Base-by-base conservation (phyloP, 495 filamentous ascomycete species). In the Sphaerosporella brunnea region DNA sequence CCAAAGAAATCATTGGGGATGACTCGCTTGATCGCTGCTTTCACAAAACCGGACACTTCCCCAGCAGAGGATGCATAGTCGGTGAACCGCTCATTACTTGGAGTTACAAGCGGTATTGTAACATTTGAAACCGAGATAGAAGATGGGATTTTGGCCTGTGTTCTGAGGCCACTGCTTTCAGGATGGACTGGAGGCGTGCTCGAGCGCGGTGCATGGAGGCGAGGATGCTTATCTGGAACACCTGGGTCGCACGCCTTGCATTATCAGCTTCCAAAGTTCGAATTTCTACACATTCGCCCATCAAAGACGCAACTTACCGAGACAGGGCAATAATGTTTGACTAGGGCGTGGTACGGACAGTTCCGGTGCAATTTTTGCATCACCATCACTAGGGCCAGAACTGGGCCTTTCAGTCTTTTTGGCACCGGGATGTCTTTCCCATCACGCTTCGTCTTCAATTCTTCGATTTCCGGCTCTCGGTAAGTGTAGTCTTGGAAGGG, bases 11-110 rank as follows among this genome's bases (percentile, higher is more conserved):
- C 73, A 8, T 65, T 63, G 1, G 90, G 87, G 24, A 97, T 71
- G n/a, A 94, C 63, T 35, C 72, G 81, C 9, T 65, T 66, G 3
- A 95, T 54, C 2, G 81, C 77, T 5, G 84, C 78, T 45, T 80
- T 77, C 57, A 86, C 93, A 58, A 93, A 96, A 2, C 88, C 82
- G 3, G 90, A 93, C 9, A 95, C 77, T 18, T 74, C 69, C 0
- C 80, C 66, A 2, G 66, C 49, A 1, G 84, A 73, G 4, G 77
- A 86, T 2, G 85, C 82, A 51, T 84, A 68, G 28, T 82, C 79
- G 15, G 76, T 74, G 24, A 93, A 67, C 43, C 60, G 64, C 56
- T 51, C 51, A 28, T 40, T 32, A 13, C 28, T 8, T 5, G 5
- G 5, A 39, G 5, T 39, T 39, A 5, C 7, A 20, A 39, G 36